A percentile compares a stretch with the other conserved stretches of the same genome.
Conservation (phyloP, 2,329 filamentous ascomycete species). For the Microcyclospora tardicrescens region DNA sequence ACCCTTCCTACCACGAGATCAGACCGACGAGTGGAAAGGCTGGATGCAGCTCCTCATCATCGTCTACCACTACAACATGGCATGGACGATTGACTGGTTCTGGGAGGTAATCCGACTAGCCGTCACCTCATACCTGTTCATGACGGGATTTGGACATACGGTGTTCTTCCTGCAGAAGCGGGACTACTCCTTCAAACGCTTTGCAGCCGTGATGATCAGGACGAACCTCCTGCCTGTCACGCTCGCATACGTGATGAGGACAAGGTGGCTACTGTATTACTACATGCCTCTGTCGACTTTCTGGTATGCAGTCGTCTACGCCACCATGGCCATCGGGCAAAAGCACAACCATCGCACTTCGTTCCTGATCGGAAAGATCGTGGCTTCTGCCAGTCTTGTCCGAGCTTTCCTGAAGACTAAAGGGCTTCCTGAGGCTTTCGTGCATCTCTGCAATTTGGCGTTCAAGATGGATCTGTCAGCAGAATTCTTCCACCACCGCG, state of each 20-base stretch:
- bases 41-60: constrained; percentile 48
- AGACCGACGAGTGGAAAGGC: constrained; percentile 54
- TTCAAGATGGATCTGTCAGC: constrained; percentile 39
- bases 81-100: constrained; percentile 37
- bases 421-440: constrained; percentile 31
- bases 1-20: constrained; percentile 39
- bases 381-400: constrained; percentile 32
- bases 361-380: constrained; percentile 37
- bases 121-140: constrained; percentile 47
- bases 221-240: constrained; percentile 44
- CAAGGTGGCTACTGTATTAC: constrained; percentile 45
- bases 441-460: constrained; percentile 26
- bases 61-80: constrained; percentile 47
- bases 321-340: constrained; percentile 34
- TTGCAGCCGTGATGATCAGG: constrained; percentile 42
- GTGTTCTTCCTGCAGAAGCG: constrained; percentile 43
- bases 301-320: constrained; percentile 48
- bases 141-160: constrained; percentile 50
- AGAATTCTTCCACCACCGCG: constrained; percentile 37
- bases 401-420: constrained; percentile 25
- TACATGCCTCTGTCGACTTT: constrained; percentile 47
- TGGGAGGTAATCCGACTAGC: constrained; percentile 44
- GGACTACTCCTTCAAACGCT: constrained; percentile 44
- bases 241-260: constrained; percentile 44
- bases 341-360: constrained; percentile 30